phyloP scores from a whole-genome alignment of 2,329 filamentous ascomycete genomes.

The Exophiala sp. region DNA sequence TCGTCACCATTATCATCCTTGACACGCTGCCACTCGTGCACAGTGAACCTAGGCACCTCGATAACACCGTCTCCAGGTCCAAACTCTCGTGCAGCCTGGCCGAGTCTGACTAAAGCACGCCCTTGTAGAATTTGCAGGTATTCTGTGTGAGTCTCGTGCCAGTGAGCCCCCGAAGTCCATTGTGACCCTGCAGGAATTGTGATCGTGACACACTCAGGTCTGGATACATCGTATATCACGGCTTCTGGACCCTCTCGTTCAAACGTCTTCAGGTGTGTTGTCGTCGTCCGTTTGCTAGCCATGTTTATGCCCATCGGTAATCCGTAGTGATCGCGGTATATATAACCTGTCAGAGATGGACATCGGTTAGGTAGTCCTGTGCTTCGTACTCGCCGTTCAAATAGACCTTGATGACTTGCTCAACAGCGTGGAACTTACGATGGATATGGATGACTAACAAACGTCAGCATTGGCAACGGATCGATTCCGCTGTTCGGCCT shows the following conservation, averaged over 20 bases:
- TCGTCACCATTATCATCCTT: conserved; percentile 22
- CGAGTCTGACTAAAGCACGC: conserved; percentile 29
- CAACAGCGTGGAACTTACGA: background rate
- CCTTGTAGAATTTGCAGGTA: conserved; percentile 45
- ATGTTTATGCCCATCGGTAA: background rate
- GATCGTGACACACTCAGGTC: conserved; percentile 39
- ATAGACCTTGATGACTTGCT: background rate
- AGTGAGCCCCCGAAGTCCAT: conserved; percentile 51
- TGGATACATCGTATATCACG: conserved; percentile 36
- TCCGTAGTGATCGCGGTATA: background rate
- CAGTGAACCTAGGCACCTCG: conserved; percentile 31
- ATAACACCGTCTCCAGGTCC: conserved; percentile 30
- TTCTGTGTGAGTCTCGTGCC: conserved; percentile 48
- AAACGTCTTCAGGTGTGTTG: conserved; percentile 6
- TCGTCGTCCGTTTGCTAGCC: conserved; percentile 9
- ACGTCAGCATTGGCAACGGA: background rate
- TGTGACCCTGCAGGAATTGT: conserved; percentile 42
- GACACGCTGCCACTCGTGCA: conserved; percentile 49
- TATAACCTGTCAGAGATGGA: background rate
- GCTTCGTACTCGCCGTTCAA: background rate
- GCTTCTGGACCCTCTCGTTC: conserved; percentile 6
- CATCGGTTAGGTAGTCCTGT: background rate
- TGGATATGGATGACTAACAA: background rate
- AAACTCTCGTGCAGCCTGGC: conserved; percentile 1
- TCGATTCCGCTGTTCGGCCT: background rate